Evolutionary conservation across 2,329 filamentous ascomycete genomes (phyloP), one percentile per base, ranked within the genome.

Genomic region (Graphilbum sp.): DNA sequence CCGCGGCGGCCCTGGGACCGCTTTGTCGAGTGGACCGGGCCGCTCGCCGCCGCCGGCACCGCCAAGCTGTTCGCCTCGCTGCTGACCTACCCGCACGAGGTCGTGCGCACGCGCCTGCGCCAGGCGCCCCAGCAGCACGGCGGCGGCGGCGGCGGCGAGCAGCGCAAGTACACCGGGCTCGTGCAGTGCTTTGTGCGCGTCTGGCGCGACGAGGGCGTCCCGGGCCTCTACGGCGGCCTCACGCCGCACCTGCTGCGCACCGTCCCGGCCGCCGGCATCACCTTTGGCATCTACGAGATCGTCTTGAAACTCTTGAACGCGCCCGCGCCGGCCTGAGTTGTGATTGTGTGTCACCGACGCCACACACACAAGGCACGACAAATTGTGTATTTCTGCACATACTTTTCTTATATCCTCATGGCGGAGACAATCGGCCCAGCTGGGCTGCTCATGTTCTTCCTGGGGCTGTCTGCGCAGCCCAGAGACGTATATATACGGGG

Each of bases 41-140:
- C 85, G 49, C 62, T 84, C 30, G 72, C 73, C 38, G 80, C 83
- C 30, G 85, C 87, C 6, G 87, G 87, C 35, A 70, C 74, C 27
- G 84, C 87, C 13, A 96, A 96, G 59, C 69, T 94, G 40, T 60
- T 93, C 40, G 87, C 88, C 11, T 80, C 85, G 24, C 64, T 90
- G 32, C 61, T 85, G 46, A 88, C 87, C 17, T 96, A 95, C 61
- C 88, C 88, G 1, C 88, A 95, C 52, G 88, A 96, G 75, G 81
- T 87, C 35, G 79, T 86, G 1, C 72, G 87, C 43, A 95, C 87
- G 15, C 69, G 87, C 40, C 63, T 95, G 50, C 74, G 88, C 51
- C 84, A 92, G 57, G 85, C 81, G 1, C 87, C 88, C n/a, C 66
- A 69, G 56, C 71, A 67, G 43, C 69, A 72, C 47, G 79, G 79